These are phyloP conservation scores for Emergomyces pasteurianus DNA, from an alignment of 2,329 filamentous ascomycete genomes.

Conservation along the genomic window DNA sequence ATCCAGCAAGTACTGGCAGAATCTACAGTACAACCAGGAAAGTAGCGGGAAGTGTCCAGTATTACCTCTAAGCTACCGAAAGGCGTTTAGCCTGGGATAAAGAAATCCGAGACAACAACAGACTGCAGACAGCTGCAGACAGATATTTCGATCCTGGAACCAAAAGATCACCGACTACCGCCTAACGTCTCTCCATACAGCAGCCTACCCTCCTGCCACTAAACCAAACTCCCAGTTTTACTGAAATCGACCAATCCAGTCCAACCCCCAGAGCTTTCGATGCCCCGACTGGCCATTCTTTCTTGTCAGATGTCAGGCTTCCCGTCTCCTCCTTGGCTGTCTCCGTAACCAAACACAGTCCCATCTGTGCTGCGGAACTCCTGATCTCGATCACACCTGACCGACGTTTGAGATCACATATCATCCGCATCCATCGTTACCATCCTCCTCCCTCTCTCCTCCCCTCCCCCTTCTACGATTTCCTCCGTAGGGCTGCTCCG, in stretches of 20 bases:
- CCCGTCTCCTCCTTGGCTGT: background rate
- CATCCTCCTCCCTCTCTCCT: background rate
- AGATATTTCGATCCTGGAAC: background rate
- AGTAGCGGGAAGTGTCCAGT: background rate
- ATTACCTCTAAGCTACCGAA: background rate
- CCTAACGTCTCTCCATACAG: background rate
- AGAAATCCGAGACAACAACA: background rate
- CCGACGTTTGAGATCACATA: background rate
- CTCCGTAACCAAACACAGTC: background rate
- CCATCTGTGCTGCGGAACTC: background rate
- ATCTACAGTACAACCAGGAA: background rate
- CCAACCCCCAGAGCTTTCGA: background rate
- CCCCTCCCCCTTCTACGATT: constrained; percentile 1
- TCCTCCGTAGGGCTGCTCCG: constrained; percentile 50
- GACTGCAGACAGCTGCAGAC: background rate
- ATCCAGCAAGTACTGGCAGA: background rate
- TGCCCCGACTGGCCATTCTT: background rate
- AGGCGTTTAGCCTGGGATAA: background rate
- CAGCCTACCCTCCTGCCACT: background rate
- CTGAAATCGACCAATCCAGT: background rate
- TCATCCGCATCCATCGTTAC: background rate
- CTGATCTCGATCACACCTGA: background rate
- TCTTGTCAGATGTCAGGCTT: background rate
- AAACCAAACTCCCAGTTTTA: background rate
- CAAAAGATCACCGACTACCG: background rate